phyloP scores from a whole-genome alignment of 2,329 filamentous ascomycete genomes.

The Gnomoniopsis sp. region DNA sequence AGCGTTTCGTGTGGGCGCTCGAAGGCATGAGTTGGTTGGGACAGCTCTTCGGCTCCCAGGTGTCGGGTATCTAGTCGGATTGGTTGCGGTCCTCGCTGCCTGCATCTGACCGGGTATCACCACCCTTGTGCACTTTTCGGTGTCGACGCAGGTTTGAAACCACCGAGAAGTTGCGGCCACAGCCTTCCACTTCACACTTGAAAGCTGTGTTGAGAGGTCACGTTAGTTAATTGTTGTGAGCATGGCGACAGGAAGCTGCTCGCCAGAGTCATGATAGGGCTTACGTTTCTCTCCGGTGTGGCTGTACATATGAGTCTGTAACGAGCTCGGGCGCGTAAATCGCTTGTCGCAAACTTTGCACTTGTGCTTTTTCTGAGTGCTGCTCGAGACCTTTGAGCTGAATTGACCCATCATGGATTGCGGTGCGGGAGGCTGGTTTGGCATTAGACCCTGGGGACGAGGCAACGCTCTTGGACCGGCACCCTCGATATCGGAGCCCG shows the following conservation, averaged over 20 bases:
- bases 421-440: slow-evolving; percentile 69
- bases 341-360: slow-evolving; percentile 99
- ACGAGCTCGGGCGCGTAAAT: slow-evolving; percentile 88
- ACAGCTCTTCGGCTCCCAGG: background rate
- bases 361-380: slow-evolving; percentile 98
- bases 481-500: slow-evolving; percentile 81
- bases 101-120: slow-evolving; percentile 61
- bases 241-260: background rate
- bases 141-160: slow-evolving; percentile 94
- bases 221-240: slow-evolving; percentile 13
- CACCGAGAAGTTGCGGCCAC: slow-evolving; percentile 93
- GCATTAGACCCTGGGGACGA: slow-evolving; percentile 63
- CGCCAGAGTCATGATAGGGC: slow-evolving; percentile 34
- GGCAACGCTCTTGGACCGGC: slow-evolving; percentile 75
- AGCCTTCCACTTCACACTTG: slow-evolving; percentile 89
- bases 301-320: slow-evolving; percentile 98
- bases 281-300: slow-evolving; percentile 97
- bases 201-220: slow-evolving; percentile 60
- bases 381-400: slow-evolving; percentile 92
- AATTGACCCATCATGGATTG: slow-evolving; percentile 99
- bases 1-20: no score
- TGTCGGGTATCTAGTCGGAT: slow-evolving; percentile 44
- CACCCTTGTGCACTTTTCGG: slow-evolving; percentile 85
- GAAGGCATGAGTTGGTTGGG: no score
- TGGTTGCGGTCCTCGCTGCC: slow-evolving; percentile 59